Conservation (phyloP, 2,329 filamentous ascomycete genomes). For the Verticillium tricorpus region DNA sequence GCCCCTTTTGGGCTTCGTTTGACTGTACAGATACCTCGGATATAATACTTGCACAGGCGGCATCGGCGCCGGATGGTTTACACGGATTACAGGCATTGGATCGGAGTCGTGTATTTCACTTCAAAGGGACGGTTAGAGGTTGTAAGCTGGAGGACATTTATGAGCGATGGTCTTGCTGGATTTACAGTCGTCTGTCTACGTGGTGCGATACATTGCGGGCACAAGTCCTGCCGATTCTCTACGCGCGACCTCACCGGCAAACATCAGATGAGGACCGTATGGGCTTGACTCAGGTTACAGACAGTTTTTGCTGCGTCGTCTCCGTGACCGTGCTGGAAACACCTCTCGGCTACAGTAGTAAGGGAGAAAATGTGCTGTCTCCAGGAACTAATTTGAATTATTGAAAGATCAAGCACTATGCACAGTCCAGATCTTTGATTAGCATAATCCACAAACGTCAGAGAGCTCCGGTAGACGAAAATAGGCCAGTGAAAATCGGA, state of each 20-base stretch:
- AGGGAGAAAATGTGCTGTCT: too few relatives aligned
- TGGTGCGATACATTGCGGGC: background rate
- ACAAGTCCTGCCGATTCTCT: background rate
- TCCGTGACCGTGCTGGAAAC: too few relatives aligned
- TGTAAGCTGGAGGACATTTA: background rate
- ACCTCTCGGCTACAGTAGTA: too few relatives aligned
- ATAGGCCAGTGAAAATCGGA: too few relatives aligned
- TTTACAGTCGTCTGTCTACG: background rate
- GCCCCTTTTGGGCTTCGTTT: background rate
- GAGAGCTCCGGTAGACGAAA: too few relatives aligned
- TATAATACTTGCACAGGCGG: background rate
- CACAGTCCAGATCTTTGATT: too few relatives aligned
- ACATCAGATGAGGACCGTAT: too few relatives aligned
- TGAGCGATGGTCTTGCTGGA: background rate
- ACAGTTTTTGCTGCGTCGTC: background rate
- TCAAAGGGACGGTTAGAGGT: background rate
- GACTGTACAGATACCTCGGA: background rate
- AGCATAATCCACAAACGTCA: too few relatives aligned
- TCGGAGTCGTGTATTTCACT: background rate
- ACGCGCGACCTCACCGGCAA: background rate
- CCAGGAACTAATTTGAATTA: too few relatives aligned
- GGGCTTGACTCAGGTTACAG: background rate
- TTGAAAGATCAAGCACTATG: too few relatives aligned
- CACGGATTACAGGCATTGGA: background rate
- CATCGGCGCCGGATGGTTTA: background rate